Evolutionary conservation across 495 filamentous ascomycete species (phyloP).

Genomic region (Penicillium robsamsonii): DNA sequence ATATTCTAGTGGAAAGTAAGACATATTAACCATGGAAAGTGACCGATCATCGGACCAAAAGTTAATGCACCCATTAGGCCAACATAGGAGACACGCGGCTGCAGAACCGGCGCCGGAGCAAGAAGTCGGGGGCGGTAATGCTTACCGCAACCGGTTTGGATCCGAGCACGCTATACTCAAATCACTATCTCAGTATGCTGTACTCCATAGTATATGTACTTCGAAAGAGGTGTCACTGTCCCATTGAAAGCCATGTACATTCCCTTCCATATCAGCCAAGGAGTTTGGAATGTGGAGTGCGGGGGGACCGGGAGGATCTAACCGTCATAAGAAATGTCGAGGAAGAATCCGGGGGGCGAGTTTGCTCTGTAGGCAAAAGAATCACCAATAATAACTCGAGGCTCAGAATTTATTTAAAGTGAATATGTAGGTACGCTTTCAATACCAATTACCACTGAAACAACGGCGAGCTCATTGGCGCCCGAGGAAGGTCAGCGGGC

Average conservation of each 20-base stretch:
- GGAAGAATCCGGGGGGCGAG: constrained; percentile 8
- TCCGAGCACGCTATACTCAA: background rate
- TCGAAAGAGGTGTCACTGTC: background rate
- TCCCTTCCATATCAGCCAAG: background rate
- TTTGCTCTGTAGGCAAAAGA: background rate
- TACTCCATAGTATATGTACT: background rate
- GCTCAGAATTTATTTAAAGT: background rate
- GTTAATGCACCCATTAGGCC: background rate
- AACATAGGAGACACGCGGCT: background rate
- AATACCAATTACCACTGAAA: constrained; percentile 3
- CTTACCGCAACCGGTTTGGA: background rate
- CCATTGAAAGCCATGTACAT: background rate
- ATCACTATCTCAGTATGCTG: background rate
- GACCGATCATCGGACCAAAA: constrained; percentile 8
- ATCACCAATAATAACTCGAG: too few relatives aligned
- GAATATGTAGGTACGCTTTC: background rate
- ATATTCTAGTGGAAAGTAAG: background rate
- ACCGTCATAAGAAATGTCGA: background rate
- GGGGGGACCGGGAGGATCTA: constrained; percentile 13
- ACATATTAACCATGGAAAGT: background rate
- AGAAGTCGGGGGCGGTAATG: background rate
- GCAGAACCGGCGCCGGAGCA: background rate
- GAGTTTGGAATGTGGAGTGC: constrained; percentile 10
- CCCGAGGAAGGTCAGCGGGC: constrained; percentile 9
- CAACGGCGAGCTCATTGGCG: constrained; percentile 10